Conservation (phyloP, 805 yeast species). For the Saccharomyces paradoxus region DNA sequence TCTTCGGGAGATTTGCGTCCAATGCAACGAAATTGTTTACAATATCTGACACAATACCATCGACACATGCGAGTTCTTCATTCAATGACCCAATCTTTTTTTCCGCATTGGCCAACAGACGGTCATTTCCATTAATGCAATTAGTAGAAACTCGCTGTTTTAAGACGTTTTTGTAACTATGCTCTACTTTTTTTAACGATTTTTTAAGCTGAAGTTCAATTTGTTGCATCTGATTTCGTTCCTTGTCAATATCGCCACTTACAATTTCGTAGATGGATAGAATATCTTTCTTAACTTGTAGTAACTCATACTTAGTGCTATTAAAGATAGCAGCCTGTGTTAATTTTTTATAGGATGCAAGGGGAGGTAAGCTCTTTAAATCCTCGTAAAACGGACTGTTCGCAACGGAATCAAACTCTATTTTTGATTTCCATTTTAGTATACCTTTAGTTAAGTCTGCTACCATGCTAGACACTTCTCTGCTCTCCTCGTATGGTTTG, state of each 20-base stretch:
- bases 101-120: constrained; percentile 4
- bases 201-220: constrained; percentile 18
- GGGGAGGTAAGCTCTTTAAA: constrained; percentile 10
- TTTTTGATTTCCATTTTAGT: not conserved
- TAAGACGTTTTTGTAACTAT: constrained; percentile 10
- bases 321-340: constrained; percentile 18
- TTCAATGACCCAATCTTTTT: constrained; percentile 1
- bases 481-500: not conserved
- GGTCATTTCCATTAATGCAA: constrained; percentile 5
- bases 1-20: constrained; percentile 32
- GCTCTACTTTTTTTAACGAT: constrained; percentile 18
- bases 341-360: constrained; percentile 11
- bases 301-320: constrained; percentile 17
- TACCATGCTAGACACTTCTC: not conserved
- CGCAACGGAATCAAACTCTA: not conserved
- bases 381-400: constrained; percentile 9
- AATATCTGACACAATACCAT: constrained; percentile 7
- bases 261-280: constrained; percentile 13
- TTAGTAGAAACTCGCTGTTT: constrained; percentile 6
- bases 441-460: not conserved
- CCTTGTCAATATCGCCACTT: constrained; percentile 27
- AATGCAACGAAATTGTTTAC: constrained; percentile 23
- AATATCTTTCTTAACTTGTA: constrained; percentile 18
- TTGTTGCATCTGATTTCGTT: constrained; percentile 23
- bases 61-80: constrained; percentile 8